Evolutionary conservation across 2,329 filamentous ascomycete genomes (phyloP).

Genomic region (Aspergillus ochraceus): DNA sequence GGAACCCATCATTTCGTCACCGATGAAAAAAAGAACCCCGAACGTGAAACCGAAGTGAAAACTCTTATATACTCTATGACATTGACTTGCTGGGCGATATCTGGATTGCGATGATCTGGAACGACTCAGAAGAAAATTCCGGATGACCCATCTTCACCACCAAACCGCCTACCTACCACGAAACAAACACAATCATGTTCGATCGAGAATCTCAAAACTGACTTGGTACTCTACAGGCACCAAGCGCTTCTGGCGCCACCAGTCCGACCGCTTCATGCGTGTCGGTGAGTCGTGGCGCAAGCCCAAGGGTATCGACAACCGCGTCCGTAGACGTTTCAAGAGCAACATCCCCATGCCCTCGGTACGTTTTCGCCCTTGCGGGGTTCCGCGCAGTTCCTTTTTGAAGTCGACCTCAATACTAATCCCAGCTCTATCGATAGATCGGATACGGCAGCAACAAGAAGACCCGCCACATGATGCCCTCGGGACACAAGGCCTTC

Average conservation of each 20-base stretch:
- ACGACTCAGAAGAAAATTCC: not conserved
- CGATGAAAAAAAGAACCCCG: not conserved
- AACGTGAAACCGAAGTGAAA: not conserved
- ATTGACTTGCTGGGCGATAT: not conserved
- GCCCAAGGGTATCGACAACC: conserved; percentile 99
- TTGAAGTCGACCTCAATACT: not conserved
- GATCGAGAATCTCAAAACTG: conserved; percentile 11
- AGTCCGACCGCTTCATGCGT: conserved; percentile 95
- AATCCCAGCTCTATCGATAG: conserved; percentile 50
- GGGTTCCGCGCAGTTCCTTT: not conserved
- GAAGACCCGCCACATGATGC: conserved; percentile 99
- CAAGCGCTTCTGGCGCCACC: conserved; percentile 94
- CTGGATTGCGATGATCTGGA: not conserved
- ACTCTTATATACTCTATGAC: not conserved
- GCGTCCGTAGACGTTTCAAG: conserved; percentile 95
- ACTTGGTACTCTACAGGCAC: conserved; percentile 61
- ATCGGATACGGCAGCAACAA: conserved; percentile 99
- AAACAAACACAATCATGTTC: not conserved
- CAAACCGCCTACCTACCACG: not conserved
- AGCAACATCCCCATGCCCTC: conserved; percentile 96
- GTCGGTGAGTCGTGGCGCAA: conserved; percentile 93
- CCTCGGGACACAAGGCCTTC: conserved; percentile 99
- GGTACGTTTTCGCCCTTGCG: conserved; percentile 61
- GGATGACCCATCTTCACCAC: not conserved
- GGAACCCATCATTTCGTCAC: not conserved